Base-by-base conservation (phyloP, 225 moss, liverwort and hornwort species). In the Sphagnum tenellum region DNA sequence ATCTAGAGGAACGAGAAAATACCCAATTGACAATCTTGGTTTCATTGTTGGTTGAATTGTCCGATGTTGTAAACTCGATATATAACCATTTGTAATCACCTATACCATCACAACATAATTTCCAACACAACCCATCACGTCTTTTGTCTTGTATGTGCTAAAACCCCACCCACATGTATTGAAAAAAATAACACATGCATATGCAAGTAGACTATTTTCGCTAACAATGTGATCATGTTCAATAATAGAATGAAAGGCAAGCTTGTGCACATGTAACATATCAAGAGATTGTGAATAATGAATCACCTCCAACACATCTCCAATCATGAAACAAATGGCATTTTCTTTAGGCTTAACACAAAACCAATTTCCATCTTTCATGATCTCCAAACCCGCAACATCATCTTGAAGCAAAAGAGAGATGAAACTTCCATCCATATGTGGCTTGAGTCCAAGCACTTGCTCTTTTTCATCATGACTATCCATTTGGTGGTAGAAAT, bases 361-460 rank as follows among this genome's bases (percentile, higher is more conserved):
- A 8, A 74, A 46, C 82, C 79, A 82, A n/a, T 50, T 69, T 29
- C 76, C 82, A 54, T 79, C 64, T 47, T 76, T 82, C 46, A 79
- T 64, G 68, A 79, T 74, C 66, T 82, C 82, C 12, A 82, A 74
- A 47, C 82, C 82, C 10, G 69, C 63, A 5, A 79, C 76, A 58
- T 82, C 82, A 46, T 78, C 73, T 59, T 82, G 79, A 49, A 79
- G 82, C 51, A 82, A 51, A 60, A 82, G 66, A 9, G 82, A 79
- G 57, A 82, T 64, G 47, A 79, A 66, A 69, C 74, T 46, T 45
- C 82, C 82, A 46, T 82, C 82, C 12, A 73, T 66, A 9, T 82
- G 82, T 11, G 82, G 73, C 45, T 50, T 7, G 29, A 82, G 71
- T 29, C 82, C 82, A 8, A 79, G 66, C 3, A 76, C 71, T 69